These are phyloP conservation scores for Asparagopsis taxiformis DNA, from an alignment of 31 red algal species.

Conservation along the genomic window DNA sequence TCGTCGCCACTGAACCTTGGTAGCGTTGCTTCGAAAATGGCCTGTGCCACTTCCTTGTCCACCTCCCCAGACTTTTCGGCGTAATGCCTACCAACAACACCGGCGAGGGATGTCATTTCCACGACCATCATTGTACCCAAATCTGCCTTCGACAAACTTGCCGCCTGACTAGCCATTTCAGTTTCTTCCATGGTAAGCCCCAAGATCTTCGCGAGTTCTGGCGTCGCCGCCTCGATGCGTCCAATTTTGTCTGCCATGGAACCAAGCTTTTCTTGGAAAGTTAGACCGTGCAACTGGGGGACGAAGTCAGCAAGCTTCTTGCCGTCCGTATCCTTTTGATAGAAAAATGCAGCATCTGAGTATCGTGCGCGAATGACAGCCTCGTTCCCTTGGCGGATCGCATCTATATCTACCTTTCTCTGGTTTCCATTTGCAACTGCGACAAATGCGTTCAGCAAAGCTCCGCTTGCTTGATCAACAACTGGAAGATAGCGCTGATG, in stretches of 20 bases:
- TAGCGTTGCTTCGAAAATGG: constrained; percentile 83
- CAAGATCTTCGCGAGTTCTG: constrained; percentile 11
- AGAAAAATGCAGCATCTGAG: constrained; percentile 95
- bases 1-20: constrained; percentile 81
- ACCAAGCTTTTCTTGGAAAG: constrained; percentile 88
- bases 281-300: constrained; percentile 68
- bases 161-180: constrained; percentile 24
- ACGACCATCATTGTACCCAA: constrained; percentile 88
- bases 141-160: constrained; percentile 88
- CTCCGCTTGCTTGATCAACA: constrained; percentile 21
- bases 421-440: constrained; percentile 75
- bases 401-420: constrained; percentile 23
- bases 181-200: constrained; percentile 9
- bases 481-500: constrained; percentile 99
- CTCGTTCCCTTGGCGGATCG: constrained; percentile 90
- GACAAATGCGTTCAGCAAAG: constrained; percentile 73
- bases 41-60: constrained; percentile 34
- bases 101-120: constrained; percentile 94
- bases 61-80: constrained; percentile 66
- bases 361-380: constrained; percentile 89
- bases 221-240: constrained; percentile 59
- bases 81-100: constrained; percentile 94
- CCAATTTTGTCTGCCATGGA: constrained; percentile 92
- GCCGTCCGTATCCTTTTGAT: constrained; percentile 82
- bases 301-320: constrained; percentile 71